Base-by-base conservation (phyloP, 345 rosid genomes). In the Eucalyptus curtisii region DNA sequence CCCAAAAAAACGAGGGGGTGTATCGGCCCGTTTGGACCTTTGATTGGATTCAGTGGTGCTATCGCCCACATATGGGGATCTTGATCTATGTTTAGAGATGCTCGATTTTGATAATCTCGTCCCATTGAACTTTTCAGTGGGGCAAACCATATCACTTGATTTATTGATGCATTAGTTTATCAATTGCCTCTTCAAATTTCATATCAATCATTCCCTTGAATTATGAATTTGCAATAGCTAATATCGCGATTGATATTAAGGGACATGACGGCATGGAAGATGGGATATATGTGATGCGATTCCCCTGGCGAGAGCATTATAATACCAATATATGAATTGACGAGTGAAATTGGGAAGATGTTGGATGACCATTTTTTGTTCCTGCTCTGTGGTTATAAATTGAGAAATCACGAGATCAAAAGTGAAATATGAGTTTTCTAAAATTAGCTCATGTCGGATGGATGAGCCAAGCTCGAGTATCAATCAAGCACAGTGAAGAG, bases 241-340 rank as follows among this genome's bases (percentile, higher is more conserved):
- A 16, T 0, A 5, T 31, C 12, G 1, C 0, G 24, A 68, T 17
- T 68, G 24, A 10, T 33, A 2, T 33, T 4, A 17, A 33, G 4
- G 13, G 44, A 68, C 7, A 17, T 4, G 7, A 8, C 2, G 1
- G 7, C 22, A 0, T 1, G 24, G 2, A 68, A 33, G 22, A 17
- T 8, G 42, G 3, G 20, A 68, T 1, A 33, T 31, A 68, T 0
- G 44, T 0, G 42, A 9, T 31, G 42, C 5, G 3, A 61, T 61
- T 30, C 17, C 22, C 6, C 30, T 1, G 24, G 24, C 2, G 0
- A 31, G 19, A 31, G 24, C 2, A 15, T 3, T 31, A 33, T 71
- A 20, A 10, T 71, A 4, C 2, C 27, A 37, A 37, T 37, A 71
- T 8, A 71, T 10, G 5, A 71, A 20, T 37, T 19, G 13, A 10